Conservation (phyloP, 768 basidiomycete species). For the Psilocybe cyanescens region DNA sequence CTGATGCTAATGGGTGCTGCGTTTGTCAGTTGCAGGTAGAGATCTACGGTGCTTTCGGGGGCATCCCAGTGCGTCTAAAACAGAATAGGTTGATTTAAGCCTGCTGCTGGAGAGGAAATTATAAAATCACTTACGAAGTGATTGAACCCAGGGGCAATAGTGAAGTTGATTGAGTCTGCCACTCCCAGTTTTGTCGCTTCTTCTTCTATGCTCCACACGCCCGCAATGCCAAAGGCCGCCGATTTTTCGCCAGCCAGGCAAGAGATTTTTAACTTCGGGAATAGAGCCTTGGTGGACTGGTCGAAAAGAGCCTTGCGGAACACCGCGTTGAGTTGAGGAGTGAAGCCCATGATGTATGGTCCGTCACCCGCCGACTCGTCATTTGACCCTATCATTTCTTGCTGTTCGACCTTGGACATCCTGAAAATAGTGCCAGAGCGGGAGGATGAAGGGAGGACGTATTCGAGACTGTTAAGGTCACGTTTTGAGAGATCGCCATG, state of each 20-base stretch:
- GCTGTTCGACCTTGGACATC: slow-evolving; percentile 14
- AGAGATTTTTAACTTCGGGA: slow-evolving; percentile 21
- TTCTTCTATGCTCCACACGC: slow-evolving; percentile 25
- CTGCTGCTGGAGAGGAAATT: no score
- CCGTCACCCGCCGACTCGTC: background rate
- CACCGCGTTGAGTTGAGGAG: background rate
- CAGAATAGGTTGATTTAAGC: background rate
- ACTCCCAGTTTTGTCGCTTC: slow-evolving; percentile 14
- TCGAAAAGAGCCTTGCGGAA: slow-evolving; percentile 6
- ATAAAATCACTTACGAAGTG: slow-evolving; percentile 22
- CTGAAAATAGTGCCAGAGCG: slow-evolving; percentile 28
- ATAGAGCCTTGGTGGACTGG: slow-evolving; percentile 6
- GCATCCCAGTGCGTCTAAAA: slow-evolving; percentile 29
- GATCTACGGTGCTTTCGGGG: slow-evolving; percentile 9
- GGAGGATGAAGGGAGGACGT: slow-evolving; percentile 23
- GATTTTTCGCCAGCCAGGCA: slow-evolving; percentile 20
- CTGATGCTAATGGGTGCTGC: no score
- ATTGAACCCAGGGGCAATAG: slow-evolving; percentile 19
- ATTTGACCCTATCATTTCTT: background rate
- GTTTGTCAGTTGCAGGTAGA: background rate
- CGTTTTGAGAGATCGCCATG: slow-evolving; percentile 31
- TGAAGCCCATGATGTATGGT: background rate
- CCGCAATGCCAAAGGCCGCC: slow-evolving; percentile 18
- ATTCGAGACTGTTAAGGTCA: slow-evolving; percentile 25
- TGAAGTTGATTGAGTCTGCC: slow-evolving; percentile 10